Base-by-base conservation (phyloP, 2,329 filamentous ascomycete genomes). In the Colletotrichum somersetense region DNA sequence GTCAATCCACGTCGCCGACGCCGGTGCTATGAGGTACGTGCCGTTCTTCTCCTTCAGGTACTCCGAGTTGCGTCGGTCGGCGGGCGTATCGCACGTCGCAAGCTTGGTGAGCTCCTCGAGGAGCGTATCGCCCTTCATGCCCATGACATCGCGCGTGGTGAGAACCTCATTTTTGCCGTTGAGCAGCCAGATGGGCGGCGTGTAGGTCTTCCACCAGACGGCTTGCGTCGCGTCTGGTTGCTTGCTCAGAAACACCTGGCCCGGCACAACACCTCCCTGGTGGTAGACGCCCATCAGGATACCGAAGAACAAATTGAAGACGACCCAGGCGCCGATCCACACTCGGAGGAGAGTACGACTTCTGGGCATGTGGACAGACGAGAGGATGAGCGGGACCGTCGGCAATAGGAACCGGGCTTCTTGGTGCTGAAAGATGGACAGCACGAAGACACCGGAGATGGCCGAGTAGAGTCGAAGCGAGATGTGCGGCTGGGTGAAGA, bases 171-270 rank as follows among this genome's bases (percentile, higher is more conserved):
- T 94, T 80, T 92, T 93, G 66, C 92, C 91, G 75, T 94, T 92
- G 8, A 95, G 84, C 26, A 96, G 86, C 92, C 93, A 96, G 46
- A 92, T 91, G 0, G 93, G 93, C 23, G 93, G 93, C 79, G 91
- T 93, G 79, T 95, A 95, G 1, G 93, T 95, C 80, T 95, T 95
- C 93, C 93, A 96, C 93, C 93, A 96, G 62, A 93, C 86, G 4
- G 91, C 91, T 44, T 91, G 87, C 1, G 90, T 91, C 11, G 92
- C 89, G 74, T 92, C 91, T 5, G 89, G 86, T 75, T 93, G 91
- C 66, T 88, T 89, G 77, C 90, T 92, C 77, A 96, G 86, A 78
- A 93, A 93, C 0, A 92, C 89, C 77, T 96, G 93, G 8, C 89
- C 90, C 0, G 93, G 92, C 1, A 96, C 87, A 35, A 95, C 89